Evolutionary conservation across 495 filamentous ascomycete species (phyloP).

Genomic region (Daldinia childiae): DNA sequence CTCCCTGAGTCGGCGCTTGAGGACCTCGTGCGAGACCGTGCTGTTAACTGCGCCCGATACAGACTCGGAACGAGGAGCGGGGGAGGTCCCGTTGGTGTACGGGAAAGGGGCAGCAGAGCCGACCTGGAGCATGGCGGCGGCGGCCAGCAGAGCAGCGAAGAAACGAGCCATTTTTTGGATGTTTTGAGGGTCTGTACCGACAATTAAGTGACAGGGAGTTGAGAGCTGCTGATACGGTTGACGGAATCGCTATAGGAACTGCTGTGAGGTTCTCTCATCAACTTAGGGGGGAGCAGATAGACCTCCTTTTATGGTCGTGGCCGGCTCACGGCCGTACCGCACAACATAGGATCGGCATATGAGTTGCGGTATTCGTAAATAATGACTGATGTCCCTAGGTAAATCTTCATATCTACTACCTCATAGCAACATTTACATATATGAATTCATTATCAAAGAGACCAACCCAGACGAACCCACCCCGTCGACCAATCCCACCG

Average conservation of each 20-base stretch:
- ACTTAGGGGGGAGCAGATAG: slow-evolving; percentile 16
- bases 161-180: slow-evolving; percentile 43
- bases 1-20: slow-evolving; percentile 40
- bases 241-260: slow-evolving; percentile 22
- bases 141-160: slow-evolving; percentile 45
- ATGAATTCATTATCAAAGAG: slow-evolving; percentile 38
- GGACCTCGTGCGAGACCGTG: slow-evolving; percentile 22
- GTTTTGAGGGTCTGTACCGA: slow-evolving; percentile 15
- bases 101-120: slow-evolving; percentile 43
- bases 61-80: slow-evolving; percentile 10
- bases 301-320: slow-evolving; percentile 31
- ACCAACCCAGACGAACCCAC: slow-evolving; percentile 28
- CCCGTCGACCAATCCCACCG: slow-evolving; percentile 33
- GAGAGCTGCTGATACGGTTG: slow-evolving; percentile 18
- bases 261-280: slow-evolving; percentile 7
- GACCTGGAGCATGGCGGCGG: slow-evolving; percentile 40
- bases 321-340: slow-evolving; percentile 3
- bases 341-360: slow-evolving; percentile 37
- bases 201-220: slow-evolving; percentile 14
- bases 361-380: slow-evolving; percentile 26
- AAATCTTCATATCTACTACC: slow-evolving; percentile 17
- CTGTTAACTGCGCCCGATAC: slow-evolving; percentile 12
- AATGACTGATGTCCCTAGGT: slow-evolving; percentile 23
- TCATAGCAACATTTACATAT: slow-evolving; percentile 27
- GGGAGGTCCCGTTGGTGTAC: slow-evolving; percentile 32